Base-by-base conservation (phyloP, 805 yeast species). In the Hyphopichia homilentoma region DNA sequence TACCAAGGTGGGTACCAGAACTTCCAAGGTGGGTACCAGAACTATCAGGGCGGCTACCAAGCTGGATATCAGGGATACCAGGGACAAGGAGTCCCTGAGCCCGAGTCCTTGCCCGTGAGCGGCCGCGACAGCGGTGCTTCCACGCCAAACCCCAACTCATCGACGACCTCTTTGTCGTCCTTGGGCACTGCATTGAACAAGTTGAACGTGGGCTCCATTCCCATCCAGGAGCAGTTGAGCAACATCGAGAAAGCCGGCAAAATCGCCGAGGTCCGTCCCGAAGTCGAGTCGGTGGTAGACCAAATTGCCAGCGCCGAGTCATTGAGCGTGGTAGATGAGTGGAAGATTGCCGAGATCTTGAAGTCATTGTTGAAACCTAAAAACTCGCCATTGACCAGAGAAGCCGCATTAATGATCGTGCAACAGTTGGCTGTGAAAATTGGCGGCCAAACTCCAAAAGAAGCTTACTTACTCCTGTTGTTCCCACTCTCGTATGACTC, bases 151-250 rank as follows among this genome's bases (percentile, higher is more conserved):
- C 56, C 64, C 6, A 56, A 54, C 16, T 59, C 61, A n/a, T 79
- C 90, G 5, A 75, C 88, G 7, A 70, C 85, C 4, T 83, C 95
- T 2, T 67, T 89, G 46, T 64, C 86, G 8, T 81, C 89, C 5
- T 66, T 88, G 38, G 75, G 77, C 45, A 74, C 81, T 23, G 84
- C 93, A 3, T 68, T 88, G 53, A 73, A 72, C 33, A 81, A 81
- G 42, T 48, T 66, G 40, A 58, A 59, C 24, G 60, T 85, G 33
- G 74, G 72, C 13, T 48, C 77, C 25, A 64, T 84, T 7, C 95
- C 96, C 15, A 65, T 87, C 37, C 71, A 82, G 19, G 79, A 73
- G 16, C 54, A 70, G 35, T 62, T 89, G 43, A 59, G 57, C 17
- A 64, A 65, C 17, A 64, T 86, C 31, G 75, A 75, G 38, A 49